phyloP scores from a whole-genome alignment of 1,139 yeast species.

The Geotrichum europaeum region DNA sequence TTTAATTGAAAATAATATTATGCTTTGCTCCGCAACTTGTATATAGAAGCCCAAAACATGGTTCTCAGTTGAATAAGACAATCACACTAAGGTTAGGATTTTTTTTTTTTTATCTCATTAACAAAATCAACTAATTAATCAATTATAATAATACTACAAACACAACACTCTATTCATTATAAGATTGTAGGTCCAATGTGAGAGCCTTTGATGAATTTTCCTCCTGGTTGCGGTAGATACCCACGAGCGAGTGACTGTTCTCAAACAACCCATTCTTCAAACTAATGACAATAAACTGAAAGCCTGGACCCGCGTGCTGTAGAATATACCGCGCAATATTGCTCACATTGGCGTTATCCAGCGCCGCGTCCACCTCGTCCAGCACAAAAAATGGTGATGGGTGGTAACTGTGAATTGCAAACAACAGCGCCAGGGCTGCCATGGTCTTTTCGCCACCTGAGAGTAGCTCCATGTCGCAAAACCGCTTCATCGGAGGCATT shows the following conservation, averaged over 20 bases:
- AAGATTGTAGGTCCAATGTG: slow-evolving; percentile 27
- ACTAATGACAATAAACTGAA: slow-evolving; percentile 92
- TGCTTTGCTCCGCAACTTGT: too few relatives aligned
- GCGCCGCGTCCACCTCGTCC: slow-evolving; percentile 96
- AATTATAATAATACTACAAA: neutral
- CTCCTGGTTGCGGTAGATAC: slow-evolving; percentile 81
- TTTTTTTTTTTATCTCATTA: neutral
- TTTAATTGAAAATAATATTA: too few relatives aligned
- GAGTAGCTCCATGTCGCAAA: slow-evolving; percentile 84
- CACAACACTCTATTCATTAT: slow-evolving; percentile 4
- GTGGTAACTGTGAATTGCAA: slow-evolving; percentile 84
- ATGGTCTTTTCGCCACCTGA: slow-evolving; percentile 97
- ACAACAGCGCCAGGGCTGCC: slow-evolving; percentile 88
- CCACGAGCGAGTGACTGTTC: slow-evolving; percentile 85
- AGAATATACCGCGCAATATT: slow-evolving; percentile 79
- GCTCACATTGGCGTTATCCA: slow-evolving; percentile 83
- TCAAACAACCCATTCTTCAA: slow-evolving; percentile 83
- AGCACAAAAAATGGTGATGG: slow-evolving; percentile 95
- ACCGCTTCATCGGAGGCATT: slow-evolving; percentile 94
- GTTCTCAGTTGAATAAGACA: too few relatives aligned
- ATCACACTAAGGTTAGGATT: too few relatives aligned
- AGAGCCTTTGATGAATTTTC: slow-evolving; percentile 72
- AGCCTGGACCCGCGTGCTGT: slow-evolving; percentile 66
- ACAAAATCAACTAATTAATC: neutral
- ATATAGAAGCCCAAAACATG: too few relatives aligned